phyloP scores from a whole-genome alignment of 164 flowering plant genomes.

The Annona squamosa region DNA sequence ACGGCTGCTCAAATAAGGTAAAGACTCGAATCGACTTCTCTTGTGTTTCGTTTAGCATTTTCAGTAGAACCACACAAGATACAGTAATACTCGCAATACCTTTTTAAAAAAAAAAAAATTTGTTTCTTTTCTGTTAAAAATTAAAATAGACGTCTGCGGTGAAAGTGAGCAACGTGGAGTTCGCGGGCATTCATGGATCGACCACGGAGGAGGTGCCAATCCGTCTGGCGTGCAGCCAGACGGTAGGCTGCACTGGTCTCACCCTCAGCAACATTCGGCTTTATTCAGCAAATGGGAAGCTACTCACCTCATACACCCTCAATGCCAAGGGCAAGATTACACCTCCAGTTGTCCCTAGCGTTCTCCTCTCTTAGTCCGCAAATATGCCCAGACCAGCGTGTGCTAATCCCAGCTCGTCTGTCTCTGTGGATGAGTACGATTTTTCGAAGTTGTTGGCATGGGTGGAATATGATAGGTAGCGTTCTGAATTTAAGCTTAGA shows the following conservation, averaged over 20 bases:
- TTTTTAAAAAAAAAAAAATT: too few species aligned
- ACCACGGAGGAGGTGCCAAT: slow-evolving; percentile 16
- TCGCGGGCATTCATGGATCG: slow-evolving; percentile 19
- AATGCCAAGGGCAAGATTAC: neutral
- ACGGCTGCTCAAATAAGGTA: slow-evolving; percentile 17
- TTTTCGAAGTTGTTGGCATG: too few species aligned
- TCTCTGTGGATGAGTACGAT: neutral
- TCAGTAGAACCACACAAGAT: too few species aligned
- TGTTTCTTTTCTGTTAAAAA: too few species aligned
- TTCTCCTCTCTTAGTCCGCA: neutral
- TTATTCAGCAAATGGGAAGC: neutral
- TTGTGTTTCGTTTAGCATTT: neutral
- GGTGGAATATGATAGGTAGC: too few species aligned
- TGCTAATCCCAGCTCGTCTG: neutral
- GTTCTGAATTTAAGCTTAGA: too few species aligned
- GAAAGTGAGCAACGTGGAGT: slow-evolving; percentile 26
- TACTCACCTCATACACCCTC: neutral
- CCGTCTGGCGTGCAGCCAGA: slow-evolving; percentile 23
- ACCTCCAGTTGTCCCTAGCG: neutral
- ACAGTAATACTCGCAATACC: too few species aligned
- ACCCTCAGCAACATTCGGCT: neutral
- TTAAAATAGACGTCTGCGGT: slow-evolving; percentile 17
- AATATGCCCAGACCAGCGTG: too few species aligned
- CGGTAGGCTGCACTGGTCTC: slow-evolving; percentile 16
- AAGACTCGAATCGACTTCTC: neutral